Conservation (phyloP, 2,329 filamentous ascomycete genomes). For the Pseudonectria foliicola region DNA sequence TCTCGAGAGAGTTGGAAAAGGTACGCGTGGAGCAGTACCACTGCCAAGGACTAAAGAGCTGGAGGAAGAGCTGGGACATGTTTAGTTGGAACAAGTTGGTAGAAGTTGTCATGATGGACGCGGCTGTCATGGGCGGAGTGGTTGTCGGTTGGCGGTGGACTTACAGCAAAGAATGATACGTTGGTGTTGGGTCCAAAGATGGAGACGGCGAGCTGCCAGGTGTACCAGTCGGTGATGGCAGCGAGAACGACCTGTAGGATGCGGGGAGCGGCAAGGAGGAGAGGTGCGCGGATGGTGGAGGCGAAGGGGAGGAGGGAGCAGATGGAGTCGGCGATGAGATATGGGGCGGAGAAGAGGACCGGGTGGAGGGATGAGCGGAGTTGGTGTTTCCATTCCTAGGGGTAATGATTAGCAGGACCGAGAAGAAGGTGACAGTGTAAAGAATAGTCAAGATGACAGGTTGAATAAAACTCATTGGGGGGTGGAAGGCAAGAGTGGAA, state of each 20-base stretch:
- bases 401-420: constrained; percentile 11
- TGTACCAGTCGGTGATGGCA: constrained; percentile 75
- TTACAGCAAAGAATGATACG: constrained; percentile 63
- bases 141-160: constrained; percentile 17
- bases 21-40: constrained; percentile 94
- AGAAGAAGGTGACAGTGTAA: too few species aligned
- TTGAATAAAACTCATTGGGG: too few species aligned
- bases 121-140: background rate
- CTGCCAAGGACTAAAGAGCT: constrained; percentile 62
- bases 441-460: too few species aligned
- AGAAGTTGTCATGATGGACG: too few species aligned
- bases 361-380: constrained; percentile 89
- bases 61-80: constrained; percentile 31
- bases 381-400: constrained; percentile 84
- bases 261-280: constrained; percentile 68
- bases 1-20: constrained; percentile 90
- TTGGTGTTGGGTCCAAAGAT: constrained; percentile 62
- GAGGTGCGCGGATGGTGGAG: constrained; percentile 50
- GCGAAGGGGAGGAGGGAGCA: constrained; percentile 48
- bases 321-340: constrained; percentile 53
- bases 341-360: constrained; percentile 72
- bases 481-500: too few species aligned
- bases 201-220: constrained; percentile 70
- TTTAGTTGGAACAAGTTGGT: too few species aligned
- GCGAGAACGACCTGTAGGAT: constrained; percentile 70